Percentiles rank a stretch among this genome's conserved stretches.
phyloP scores from a whole-genome alignment of 345 rosid genomes.

The Sisymbrium irio region DNA sequence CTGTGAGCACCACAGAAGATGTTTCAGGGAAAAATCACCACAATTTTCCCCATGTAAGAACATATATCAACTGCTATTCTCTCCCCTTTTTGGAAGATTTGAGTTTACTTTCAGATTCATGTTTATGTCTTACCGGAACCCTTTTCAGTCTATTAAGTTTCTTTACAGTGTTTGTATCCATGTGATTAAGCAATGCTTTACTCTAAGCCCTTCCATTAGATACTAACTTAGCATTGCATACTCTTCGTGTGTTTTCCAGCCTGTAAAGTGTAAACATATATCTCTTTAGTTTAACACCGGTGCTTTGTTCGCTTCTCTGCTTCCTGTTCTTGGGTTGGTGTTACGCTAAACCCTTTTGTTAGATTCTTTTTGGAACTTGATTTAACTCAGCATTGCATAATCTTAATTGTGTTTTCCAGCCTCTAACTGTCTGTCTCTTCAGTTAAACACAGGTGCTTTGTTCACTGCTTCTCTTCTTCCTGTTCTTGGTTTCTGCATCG shows the following conservation, averaged over 20 bases:
- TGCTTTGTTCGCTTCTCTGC: slow-evolving; percentile 17
- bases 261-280: background rate
- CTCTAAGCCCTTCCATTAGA: background rate
- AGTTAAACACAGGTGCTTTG: slow-evolving; percentile 29
- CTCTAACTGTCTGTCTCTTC: slow-evolving; percentile 5
- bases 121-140: background rate
- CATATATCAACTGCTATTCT: background rate
- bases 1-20: background rate
- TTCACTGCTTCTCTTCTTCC: slow-evolving; percentile 27
- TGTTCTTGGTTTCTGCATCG: slow-evolving; percentile 24
- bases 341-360: no score
- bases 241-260: background rate
- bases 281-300: slow-evolving; percentile 29
- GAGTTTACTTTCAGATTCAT: background rate
- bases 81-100: background rate
- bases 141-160: background rate
- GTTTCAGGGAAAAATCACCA: slow-evolving; percentile 6
- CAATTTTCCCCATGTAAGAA: slow-evolving; percentile 8
- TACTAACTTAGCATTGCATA: background rate
- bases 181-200: background rate
- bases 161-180: background rate
- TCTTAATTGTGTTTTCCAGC: background rate
- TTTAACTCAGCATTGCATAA: background rate
- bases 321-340: slow-evolving; percentile 30
- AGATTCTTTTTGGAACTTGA: background rate